Evolutionary conservation across 1,139 yeast genomes (phyloP).

Genomic region (Arxiozyma bovina): DNA sequence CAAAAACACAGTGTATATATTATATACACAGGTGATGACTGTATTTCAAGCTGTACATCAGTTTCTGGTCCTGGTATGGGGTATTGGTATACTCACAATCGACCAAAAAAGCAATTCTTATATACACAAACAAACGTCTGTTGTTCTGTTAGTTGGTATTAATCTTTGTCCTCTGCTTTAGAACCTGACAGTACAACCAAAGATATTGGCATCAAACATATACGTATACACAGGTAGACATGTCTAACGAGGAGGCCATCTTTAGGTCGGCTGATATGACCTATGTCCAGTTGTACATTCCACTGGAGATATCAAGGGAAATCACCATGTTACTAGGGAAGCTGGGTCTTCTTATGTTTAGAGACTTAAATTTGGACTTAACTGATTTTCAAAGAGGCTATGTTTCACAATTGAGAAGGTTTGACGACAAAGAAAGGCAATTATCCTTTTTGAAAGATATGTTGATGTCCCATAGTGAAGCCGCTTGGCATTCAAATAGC

Average conservation of each 20-base stretch:
- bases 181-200: neutral
- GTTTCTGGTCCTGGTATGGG: neutral
- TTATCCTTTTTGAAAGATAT: conserved; percentile 41
- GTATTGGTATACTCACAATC: neutral
- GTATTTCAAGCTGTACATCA: neutral
- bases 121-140: no score
- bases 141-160: neutral
- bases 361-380: conserved; percentile 60
- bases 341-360: conserved; percentile 54
- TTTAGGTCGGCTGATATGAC: conserved; percentile 68
- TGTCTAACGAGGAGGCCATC: conserved; percentile 20
- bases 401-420: conserved; percentile 56
- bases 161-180: neutral
- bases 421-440: conserved; percentile 64
- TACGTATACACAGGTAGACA: neutral
- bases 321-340: conserved; percentile 57
- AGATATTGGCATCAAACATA: neutral
- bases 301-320: conserved; percentile 61
- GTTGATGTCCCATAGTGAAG: conserved; percentile 34
- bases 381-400: conserved; percentile 67
- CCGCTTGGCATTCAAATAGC: conserved; percentile 27
- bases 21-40: neutral
- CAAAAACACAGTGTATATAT: neutral
- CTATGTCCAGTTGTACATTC: conserved; percentile 62
- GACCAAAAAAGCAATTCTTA: neutral